Evolutionary conservation across 176 grass and related monocot genomes (phyloP).

Genomic region (Dendrocalamus sinicus): DNA sequence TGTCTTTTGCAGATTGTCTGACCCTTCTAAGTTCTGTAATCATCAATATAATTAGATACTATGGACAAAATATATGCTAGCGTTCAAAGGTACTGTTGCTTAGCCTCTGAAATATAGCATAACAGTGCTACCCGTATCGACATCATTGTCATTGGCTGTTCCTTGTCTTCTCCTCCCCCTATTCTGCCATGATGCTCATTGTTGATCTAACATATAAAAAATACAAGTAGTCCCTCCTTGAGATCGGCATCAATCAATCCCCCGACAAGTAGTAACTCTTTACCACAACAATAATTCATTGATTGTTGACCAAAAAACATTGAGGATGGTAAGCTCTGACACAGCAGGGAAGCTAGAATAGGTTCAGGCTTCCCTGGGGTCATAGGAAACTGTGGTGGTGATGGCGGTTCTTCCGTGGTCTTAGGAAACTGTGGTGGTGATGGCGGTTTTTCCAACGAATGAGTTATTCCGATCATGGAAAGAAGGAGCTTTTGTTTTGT

Average conservation of each 20-base stretch:
- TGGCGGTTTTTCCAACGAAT: not conserved
- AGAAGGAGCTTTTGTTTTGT: not conserved
- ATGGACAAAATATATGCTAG: not conserved
- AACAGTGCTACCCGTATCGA: not conserved
- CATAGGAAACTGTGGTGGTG: not conserved
- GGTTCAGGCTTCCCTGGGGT: not conserved
- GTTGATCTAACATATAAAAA: not conserved
- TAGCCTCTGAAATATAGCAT: not conserved
- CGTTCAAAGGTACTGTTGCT: not conserved
- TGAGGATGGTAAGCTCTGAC: not conserved
- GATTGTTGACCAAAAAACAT: not conserved
- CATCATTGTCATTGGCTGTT: constrained; percentile 8
- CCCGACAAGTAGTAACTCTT: not conserved
- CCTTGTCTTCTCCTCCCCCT: not conserved
- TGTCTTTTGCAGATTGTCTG: not conserved
- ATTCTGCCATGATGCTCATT: not conserved
- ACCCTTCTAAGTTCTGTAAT: not conserved
- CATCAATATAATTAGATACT: not conserved
- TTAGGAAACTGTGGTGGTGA: not conserved
- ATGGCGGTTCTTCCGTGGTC: not conserved
- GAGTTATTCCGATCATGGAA: not conserved
- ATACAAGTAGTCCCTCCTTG: constrained; percentile 1
- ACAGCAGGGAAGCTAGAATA: not conserved
- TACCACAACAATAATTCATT: not conserved
- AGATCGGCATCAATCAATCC: not conserved